Base-by-base conservation (phyloP, 352 stramenopile species). In the Aphanomyces euteiches region DNA sequence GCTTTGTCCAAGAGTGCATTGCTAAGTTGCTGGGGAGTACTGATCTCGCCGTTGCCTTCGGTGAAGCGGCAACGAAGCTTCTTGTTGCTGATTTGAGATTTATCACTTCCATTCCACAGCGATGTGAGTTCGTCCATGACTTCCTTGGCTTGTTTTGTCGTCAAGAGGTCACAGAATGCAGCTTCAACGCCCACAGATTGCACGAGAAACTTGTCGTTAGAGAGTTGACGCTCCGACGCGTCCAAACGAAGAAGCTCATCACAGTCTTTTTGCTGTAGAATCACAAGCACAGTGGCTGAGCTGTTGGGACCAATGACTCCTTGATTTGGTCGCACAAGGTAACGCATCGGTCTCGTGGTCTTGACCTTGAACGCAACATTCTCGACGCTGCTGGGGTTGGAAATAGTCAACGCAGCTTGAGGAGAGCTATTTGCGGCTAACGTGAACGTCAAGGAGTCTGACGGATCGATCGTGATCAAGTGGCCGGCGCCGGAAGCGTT, bases 301-400 rank as follows among this genome's bases (percentile, higher is more conserved):
- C 83, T 86, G 67, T 93, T 92, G 17, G 86, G 86, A 0, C 79
- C 82, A 12, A 96, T 75, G 59, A 95, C 84, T 37, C 88, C 88
- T 69, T 95, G 88, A 74, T 95, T 95, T 45, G 88, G 88, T 4
- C 88, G 88, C 78, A 95, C 88, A n/a, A 95, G 74, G 74, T 95
- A 95, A n/a, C 88, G 85, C 75, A 93, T 69, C 36, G 88, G 88
- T 28, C 88, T 86, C 71, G 87, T 95, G 45, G 87, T 95, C 79
- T 95, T 95, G 37, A 95, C 87, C 67, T 95, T 95, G 72, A 95
- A 95, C 68, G 87, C 87, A 73, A 95, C 88, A 73, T 93, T 91
- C 45, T 85, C 85, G 53, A 78, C 72, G 57, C 89, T 82, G 69
- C 85, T 89, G 65, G 88, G 82, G 72, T 95, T 95, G 66, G 84